Evolutionary conservation across 345 rosid genomes (phyloP), one percentile per base, ranked within the genome.

Genomic region (Eucalyptus regnans): DNA sequence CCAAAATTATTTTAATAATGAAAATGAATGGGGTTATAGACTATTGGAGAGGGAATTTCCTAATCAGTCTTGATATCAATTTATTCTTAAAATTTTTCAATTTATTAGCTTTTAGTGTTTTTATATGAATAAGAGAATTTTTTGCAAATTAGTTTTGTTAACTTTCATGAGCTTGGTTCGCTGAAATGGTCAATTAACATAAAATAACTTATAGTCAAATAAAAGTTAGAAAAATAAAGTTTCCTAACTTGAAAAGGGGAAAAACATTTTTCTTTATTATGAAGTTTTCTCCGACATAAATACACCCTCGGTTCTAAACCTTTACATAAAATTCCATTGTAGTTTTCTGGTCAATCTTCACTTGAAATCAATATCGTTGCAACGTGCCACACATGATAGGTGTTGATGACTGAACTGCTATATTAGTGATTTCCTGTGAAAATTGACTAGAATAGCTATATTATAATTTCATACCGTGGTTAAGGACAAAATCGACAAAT

Each of bases 351-450:
- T 12, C 2, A 76, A 37, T 10, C 20, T 37, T 10, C 4, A 12
- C 4, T 3, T 2, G 3, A 76, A 41, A 76, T 37, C 15, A 2
- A 11, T 76, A 3, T 6, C 4, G 1, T 10, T 44, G 2, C 8
- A 76, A 20, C 4, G 7, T 71, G 13, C 2, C 14, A 17, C 6
- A 2, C 12, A 37, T 7, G 14, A 71, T 10, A 12, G 7, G 5
- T 2, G 4, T 1, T 1, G 2, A 76, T 41, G 3, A 11, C 1
- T 10, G 8, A 10, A 37, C 1, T 22, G 2, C 0, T 23, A 20
- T 22, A 11, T 41, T 10, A 5, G 15, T 0, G 15, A 71, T 71
- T 37, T 37, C 1, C 0, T 0, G 1, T 2, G 7, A 15, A 71
- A 18, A 41, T 71, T 37, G 8, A 37, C 17, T 2, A 12, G 1